A percentile compares a stretch with the other conserved stretches of the same genome.
Conservation (phyloP, 495 filamentous ascomycete genomes). For the Penicillium atrosanguineum region DNA sequence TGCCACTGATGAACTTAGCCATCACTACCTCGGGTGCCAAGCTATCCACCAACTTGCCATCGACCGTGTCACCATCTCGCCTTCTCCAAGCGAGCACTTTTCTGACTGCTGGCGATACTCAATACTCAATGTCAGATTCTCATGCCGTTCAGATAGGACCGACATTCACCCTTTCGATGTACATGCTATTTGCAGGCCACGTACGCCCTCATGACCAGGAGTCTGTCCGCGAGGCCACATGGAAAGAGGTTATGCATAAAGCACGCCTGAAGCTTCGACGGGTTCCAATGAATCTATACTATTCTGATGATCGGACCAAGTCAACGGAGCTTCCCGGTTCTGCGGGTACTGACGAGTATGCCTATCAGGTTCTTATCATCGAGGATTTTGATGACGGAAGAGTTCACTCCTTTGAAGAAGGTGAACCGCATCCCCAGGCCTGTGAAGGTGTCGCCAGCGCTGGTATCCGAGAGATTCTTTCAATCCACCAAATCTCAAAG, state of each 20-base stretch:
- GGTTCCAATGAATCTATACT: slow-evolving; percentile 44
- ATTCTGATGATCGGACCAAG: slow-evolving; percentile 15
- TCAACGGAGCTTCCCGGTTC: slow-evolving; percentile 43
- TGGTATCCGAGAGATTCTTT: slow-evolving; percentile 80
- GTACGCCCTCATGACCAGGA: slow-evolving; percentile 61
- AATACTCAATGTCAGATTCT: slow-evolving; percentile 65
- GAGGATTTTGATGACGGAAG: slow-evolving; percentile 94
- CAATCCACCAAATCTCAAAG: slow-evolving; percentile 88
- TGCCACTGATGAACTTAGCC: slow-evolving; percentile 90
- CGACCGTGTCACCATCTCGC: slow-evolving; percentile 85
- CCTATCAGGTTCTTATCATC: slow-evolving; percentile 84
- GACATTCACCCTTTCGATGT: slow-evolving; percentile 83
- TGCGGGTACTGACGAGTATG: slow-evolving; percentile 65
- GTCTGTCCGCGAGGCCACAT: slow-evolving; percentile 71
- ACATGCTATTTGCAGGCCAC: slow-evolving; percentile 94
- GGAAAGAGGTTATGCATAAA: slow-evolving; percentile 98
- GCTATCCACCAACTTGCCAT: slow-evolving; percentile 71
- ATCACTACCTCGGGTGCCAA: slow-evolving; percentile 93
- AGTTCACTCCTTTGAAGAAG: slow-evolving; percentile 76
- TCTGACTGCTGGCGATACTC: slow-evolving; percentile 81
- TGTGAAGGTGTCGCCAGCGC: slow-evolving; percentile 72
- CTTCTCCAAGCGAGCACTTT: slow-evolving; percentile 92
- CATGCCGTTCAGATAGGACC: slow-evolving; percentile 82
- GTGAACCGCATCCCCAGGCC: slow-evolving; percentile 52
- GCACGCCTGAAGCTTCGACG: slow-evolving; percentile 76